Base-by-base conservation (phyloP, 768 basidiomycete species). In the Neoboletus brunneissimus region DNA sequence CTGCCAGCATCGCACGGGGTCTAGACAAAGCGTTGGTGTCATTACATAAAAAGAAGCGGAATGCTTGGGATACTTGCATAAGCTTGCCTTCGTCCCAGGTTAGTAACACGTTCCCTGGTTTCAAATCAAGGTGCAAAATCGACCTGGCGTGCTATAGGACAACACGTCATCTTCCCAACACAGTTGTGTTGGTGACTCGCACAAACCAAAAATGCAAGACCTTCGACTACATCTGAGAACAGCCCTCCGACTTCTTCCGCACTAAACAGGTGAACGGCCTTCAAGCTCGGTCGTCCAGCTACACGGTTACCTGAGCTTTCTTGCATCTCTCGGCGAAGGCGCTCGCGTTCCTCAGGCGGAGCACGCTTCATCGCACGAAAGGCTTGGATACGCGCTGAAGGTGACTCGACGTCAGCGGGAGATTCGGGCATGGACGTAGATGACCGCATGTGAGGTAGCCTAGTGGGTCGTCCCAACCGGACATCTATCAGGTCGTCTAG, bases 1-100 rank as follows among this genome's bases (percentile, higher is more conserved):
- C 95, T 2, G 92, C 93, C 18, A 98, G 77, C 91, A 98, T 93
- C 1, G 93, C 94, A 64, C 91, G 83, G 4, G 95, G 95, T 55
- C 94, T 95, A 47, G 12, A 43, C 12, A 11, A 15, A 18, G 7
- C 0, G 13, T 13, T 20, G 13, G 20, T 25, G 43, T 58, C 5
- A 58, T 18, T 34, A 48, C 25, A 22, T 25, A 40, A 35, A 29
- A 31, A 44, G 15, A 44, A 34, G 29, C 5, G 6, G 6, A 23
- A 32, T 8, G 27, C 7, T 45, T 18, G 18, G 20, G 27, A 45
- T 37, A 71, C 86, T 57, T 63, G 89, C 91, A 93, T 88, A 35
- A 95, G 75, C 55, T 76, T 79, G 15, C 88, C 91, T 61, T 94
- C 91, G 61, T 96, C 94, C 85, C 88, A 92, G 6, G 94, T 95